Percentiles rank a stretch among this genome's conserved stretches.
phyloP scores from a whole-genome alignment of 257 asterid species.

The Cinchona pubescens region DNA sequence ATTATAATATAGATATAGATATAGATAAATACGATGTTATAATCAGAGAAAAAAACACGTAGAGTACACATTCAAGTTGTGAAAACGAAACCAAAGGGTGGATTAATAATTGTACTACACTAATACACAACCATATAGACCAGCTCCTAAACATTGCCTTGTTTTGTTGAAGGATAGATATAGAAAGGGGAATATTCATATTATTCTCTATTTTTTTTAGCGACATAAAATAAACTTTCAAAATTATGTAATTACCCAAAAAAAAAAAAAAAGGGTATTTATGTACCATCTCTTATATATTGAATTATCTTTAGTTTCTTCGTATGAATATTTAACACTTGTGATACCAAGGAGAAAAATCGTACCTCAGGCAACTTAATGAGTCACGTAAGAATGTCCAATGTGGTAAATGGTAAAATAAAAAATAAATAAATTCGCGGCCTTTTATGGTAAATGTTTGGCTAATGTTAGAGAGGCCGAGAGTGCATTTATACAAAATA shows the following conservation, averaged over 20 bases:
- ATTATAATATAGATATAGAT: neutral
- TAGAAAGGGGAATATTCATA: too few relatives aligned
- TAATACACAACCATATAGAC: too few relatives aligned
- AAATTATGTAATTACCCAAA: neutral
- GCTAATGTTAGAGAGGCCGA: too few relatives aligned
- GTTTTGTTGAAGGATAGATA: too few relatives aligned
- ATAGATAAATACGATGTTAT: neutral
- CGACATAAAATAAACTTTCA: neutral
- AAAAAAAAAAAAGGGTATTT: neutral
- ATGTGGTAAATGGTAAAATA: neutral
- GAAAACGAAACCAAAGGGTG: neutral
- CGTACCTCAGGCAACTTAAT: too few relatives aligned
- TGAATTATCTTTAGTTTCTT: neutral
- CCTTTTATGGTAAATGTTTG: too few relatives aligned
- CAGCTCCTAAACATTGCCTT: neutral
- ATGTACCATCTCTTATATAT: neutral
- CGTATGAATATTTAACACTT: neutral
- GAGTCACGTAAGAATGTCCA: neutral
- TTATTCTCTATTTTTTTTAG: neutral
- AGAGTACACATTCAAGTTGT: neutral
- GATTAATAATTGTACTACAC: neutral
- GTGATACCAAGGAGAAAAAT: neutral
- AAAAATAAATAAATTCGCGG: too few relatives aligned
- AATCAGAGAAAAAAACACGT: constrained; percentile 8
- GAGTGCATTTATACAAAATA: too few relatives aligned